Conservation (phyloP, 306 rosid species). For the Sophora flavescens region DNA sequence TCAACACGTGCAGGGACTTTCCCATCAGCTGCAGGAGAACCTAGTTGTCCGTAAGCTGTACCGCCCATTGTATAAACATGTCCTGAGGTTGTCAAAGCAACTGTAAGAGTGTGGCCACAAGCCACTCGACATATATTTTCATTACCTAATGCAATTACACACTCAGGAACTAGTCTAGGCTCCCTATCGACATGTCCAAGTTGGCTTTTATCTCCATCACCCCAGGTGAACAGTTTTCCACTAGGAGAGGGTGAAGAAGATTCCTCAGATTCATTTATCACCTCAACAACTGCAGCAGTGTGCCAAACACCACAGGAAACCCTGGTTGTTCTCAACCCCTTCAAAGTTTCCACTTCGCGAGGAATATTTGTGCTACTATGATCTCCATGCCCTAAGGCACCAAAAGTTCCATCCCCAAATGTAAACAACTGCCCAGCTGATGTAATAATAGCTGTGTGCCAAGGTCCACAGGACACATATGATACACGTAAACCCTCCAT, state of each 20-base stretch:
- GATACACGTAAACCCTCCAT: conserved; percentile 80
- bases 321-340: conserved; percentile 73
- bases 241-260: conserved; percentile 56
- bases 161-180: conserved; percentile 75
- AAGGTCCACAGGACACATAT: conserved; percentile 89
- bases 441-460: conserved; percentile 94
- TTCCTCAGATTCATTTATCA: conserved; percentile 58
- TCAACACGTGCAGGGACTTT: conserved; percentile 68
- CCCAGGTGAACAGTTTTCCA: conserved; percentile 94
- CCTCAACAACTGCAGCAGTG: conserved; percentile 91
- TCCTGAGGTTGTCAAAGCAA: conserved; percentile 84
- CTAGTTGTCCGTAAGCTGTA: conserved; percentile 86
- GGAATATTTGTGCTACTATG: conserved; percentile 69
- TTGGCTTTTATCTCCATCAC: conserved; percentile 92
- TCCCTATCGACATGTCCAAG: conserved; percentile 81
- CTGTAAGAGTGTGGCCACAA: conserved; percentile 86
- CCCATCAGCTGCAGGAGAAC: conserved; percentile 76
- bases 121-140: conserved; percentile 81
- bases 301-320: conserved; percentile 99
- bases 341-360: conserved; percentile 79
- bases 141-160: conserved; percentile 67
- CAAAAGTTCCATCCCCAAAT: conserved; percentile 98
- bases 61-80: conserved; percentile 91
- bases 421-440: conserved; percentile 92
- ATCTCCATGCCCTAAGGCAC: conserved; percentile 97